Conservation (phyloP, 2,329 filamentous ascomycete genomes). For the Xylaria sp. region DNA sequence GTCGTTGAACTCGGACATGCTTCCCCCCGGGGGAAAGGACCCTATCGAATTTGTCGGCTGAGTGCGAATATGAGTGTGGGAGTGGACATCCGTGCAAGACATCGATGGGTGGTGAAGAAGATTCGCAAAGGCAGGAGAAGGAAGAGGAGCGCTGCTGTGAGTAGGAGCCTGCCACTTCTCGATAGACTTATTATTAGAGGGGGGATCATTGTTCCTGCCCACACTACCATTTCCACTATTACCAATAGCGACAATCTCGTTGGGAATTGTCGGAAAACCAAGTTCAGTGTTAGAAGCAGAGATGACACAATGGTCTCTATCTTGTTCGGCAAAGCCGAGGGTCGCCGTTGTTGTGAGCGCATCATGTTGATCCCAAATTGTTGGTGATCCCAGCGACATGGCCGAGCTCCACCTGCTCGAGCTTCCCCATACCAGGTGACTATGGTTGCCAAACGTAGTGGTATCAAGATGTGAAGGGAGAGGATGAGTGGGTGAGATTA, state of each 20-base stretch:
- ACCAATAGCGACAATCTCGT: constrained; percentile 10
- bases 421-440: constrained; percentile 15
- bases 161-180: constrained; percentile 24
- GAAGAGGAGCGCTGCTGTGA: constrained; percentile 3
- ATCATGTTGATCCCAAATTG: constrained; percentile 26
- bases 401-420: constrained; percentile 20
- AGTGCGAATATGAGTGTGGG: constrained; percentile 9
- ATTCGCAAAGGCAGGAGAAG: constrained; percentile 16
- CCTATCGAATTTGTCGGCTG: constrained; percentile 20
- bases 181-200: constrained; percentile 20
- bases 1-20: constrained; percentile 22
- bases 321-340: constrained; percentile 15
- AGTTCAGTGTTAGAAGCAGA: constrained; percentile 14
- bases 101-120: constrained; percentile 23
- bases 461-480: constrained; percentile 1
- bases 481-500: neutral
- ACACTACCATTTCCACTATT: constrained; percentile 8
- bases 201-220: neutral
- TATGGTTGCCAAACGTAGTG: constrained; percentile 3
- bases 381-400: constrained; percentile 11
- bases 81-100: constrained; percentile 31
- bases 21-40: constrained; percentile 20
- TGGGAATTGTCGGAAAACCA: constrained; percentile 13
- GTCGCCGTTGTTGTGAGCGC: constrained; percentile 10
- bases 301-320: constrained; percentile 12